phyloP scores from a whole-genome alignment of 768 basidiomycete species.

The Xerocomus brunneocitrinus region DNA sequence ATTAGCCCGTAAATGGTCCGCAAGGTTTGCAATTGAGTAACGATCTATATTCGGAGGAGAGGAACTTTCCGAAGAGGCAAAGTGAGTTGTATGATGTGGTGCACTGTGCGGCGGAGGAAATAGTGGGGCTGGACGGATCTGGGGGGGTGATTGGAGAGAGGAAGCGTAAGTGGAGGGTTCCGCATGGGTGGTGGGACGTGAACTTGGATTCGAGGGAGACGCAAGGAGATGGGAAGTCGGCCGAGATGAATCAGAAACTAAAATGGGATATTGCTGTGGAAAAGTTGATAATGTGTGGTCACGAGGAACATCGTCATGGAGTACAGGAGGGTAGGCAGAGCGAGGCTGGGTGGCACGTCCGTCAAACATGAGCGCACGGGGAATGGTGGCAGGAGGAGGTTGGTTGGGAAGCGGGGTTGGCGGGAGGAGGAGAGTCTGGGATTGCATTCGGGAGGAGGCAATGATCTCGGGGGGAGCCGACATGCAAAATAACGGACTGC shows the following conservation, averaged over 20 bases:
- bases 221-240: slow-evolving; percentile 12
- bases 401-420: slow-evolving; percentile 16
- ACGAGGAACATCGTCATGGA: slow-evolving; percentile 22
- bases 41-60: slow-evolving; percentile 39
- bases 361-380: slow-evolving; percentile 14
- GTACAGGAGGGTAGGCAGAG: neutral
- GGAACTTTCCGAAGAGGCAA: slow-evolving; percentile 39
- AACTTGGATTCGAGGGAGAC: slow-evolving; percentile 4
- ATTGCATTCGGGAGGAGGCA: slow-evolving; percentile 21
- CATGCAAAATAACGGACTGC: slow-evolving; percentile 14
- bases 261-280: slow-evolving; percentile 11
- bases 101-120: slow-evolving; percentile 40
- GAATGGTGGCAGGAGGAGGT: neutral
- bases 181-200: neutral
- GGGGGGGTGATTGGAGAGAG: slow-evolving; percentile 44
- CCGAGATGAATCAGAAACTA: slow-evolving; percentile 14
- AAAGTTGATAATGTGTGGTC: slow-evolving; percentile 26
- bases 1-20: slow-evolving; percentile 38
- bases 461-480: slow-evolving; percentile 5
- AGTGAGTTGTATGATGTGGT: slow-evolving; percentile 43
- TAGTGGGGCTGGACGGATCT: slow-evolving; percentile 35
- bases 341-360: too few species aligned
- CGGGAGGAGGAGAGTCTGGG: slow-evolving; percentile 25
- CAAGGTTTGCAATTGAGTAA: slow-evolving; percentile 34
- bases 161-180: slow-evolving; percentile 21